Percentiles rank a stretch among this genome's conserved stretches.
phyloP scores from a whole-genome alignment of 2,329 filamentous ascomycete genomes.

The Epichloe sylvatica region DNA sequence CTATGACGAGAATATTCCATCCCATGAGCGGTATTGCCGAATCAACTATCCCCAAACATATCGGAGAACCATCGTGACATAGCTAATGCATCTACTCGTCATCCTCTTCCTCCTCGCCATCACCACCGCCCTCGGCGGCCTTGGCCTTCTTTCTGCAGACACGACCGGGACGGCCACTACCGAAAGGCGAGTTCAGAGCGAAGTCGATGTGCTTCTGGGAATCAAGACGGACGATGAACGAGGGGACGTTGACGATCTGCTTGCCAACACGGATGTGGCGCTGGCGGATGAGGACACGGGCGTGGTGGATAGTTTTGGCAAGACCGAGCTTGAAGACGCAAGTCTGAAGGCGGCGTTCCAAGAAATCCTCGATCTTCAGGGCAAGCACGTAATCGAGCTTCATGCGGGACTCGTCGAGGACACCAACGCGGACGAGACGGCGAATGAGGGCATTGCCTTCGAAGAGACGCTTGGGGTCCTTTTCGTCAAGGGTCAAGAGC shows the following conservation, averaged over 20 bases:
- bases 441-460: constrained; percentile 99
- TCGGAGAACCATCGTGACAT: constrained; percentile 18
- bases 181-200: constrained; percentile 90
- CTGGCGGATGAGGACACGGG: constrained; percentile 98
- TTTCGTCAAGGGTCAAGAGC: constrained; percentile 98
- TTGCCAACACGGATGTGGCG: constrained; percentile 99
- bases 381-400: constrained; percentile 99
- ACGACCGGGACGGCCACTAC: constrained; percentile 91
- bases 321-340: constrained; percentile 99
- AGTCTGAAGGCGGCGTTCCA: constrained; percentile 99
- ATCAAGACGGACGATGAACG: constrained; percentile 98
- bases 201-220: constrained; percentile 99
- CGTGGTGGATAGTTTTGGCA: constrained; percentile 99
- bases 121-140: constrained; percentile 76
- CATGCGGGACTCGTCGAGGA: constrained; percentile 99
- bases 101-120: constrained; percentile 73
- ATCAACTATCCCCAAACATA: constrained; percentile 16
- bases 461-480: constrained; percentile 99
- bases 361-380: constrained; percentile 98
- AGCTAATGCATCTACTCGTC: constrained; percentile 45
- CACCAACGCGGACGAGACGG: constrained; percentile 98
- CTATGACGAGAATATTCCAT: constrained; percentile 30
- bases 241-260: constrained; percentile 99
- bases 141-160: constrained; percentile 99
- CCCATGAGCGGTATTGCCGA: constrained; percentile 24